A percentile compares a stretch with the other conserved stretches of the same genome.
Evolutionary conservation across 2,329 filamentous ascomycete genomes (phyloP).

Genomic region (Triangularia setosa): DNA sequence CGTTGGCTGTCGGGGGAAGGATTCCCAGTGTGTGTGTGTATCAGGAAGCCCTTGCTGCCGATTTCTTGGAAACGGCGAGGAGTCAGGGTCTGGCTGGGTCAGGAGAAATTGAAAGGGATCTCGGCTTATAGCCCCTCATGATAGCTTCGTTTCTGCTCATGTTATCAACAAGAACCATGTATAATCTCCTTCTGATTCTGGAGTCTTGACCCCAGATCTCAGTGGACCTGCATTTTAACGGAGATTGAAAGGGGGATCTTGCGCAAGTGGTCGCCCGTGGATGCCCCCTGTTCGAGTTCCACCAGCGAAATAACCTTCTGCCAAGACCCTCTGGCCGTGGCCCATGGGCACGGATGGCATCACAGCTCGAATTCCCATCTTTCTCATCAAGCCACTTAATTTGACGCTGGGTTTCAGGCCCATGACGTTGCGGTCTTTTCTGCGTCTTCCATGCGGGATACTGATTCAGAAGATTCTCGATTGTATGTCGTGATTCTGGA

Average conservation of each 20-base stretch:
- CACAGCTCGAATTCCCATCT: not conserved
- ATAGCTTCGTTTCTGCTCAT: slow-evolving; percentile 3
- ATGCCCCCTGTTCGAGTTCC: slow-evolving; percentile 7
- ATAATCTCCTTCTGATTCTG: not conserved
- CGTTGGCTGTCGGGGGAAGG: not conserved
- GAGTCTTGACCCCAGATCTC: slow-evolving; percentile 10
- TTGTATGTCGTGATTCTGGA: not conserved
- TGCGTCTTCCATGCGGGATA: not conserved
- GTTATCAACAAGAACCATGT: slow-evolving; percentile 7
- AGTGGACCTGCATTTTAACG: slow-evolving; percentile 15
- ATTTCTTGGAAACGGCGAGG: not conserved
- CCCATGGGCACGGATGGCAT: not conserved
- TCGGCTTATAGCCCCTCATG: not conserved
- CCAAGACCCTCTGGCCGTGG: slow-evolving; percentile 10
- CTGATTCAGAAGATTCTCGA: not conserved
- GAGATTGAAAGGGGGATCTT: slow-evolving; percentile 15
- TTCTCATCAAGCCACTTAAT: not conserved
- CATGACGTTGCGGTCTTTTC: not conserved
- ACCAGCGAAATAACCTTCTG: slow-evolving; percentile 21
- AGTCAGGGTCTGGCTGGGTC: not conserved
- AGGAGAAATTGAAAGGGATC: not conserved
- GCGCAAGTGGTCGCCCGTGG: slow-evolving; percentile 4
- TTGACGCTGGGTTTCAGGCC: slow-evolving; percentile 7
- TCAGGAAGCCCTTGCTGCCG: slow-evolving; percentile 3
- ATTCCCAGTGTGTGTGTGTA: not conserved